Conservation (phyloP, 768 basidiomycete species). For the Lepiota brunneoincarnata region DNA sequence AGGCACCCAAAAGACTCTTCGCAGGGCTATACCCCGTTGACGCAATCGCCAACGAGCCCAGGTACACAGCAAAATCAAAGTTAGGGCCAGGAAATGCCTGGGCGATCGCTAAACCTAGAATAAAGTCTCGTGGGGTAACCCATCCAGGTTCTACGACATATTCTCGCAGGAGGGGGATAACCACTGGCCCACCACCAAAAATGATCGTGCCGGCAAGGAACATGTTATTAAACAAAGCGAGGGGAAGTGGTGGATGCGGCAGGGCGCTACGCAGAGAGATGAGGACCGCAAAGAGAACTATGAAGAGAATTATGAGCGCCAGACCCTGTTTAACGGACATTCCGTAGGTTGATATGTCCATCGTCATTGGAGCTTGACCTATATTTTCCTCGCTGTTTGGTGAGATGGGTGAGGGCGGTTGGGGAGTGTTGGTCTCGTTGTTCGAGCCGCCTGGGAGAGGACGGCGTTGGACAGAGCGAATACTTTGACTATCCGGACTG, state of each 20-base stretch:
- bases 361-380: slow-evolving; percentile 10
- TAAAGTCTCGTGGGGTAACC: slow-evolving; percentile 52
- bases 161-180: slow-evolving; percentile 48
- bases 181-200: slow-evolving; percentile 56
- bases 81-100: slow-evolving; percentile 53
- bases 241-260: slow-evolving; percentile 22
- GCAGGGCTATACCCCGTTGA: slow-evolving; percentile 10
- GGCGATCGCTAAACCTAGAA: slow-evolving; percentile 49
- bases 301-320: slow-evolving; percentile 23
- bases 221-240: slow-evolving; percentile 43
- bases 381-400: background rate
- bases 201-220: slow-evolving; percentile 47
- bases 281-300: slow-evolving; percentile 24
- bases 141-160: slow-evolving; percentile 51
- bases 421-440: background rate
- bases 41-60: slow-evolving; percentile 41
- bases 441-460: background rate
- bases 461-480: slow-evolving; percentile 1
- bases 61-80: slow-evolving; percentile 53
- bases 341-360: slow-evolving; percentile 21
- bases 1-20: slow-evolving; percentile 36
- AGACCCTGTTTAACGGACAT: slow-evolving; percentile 25
- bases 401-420: slow-evolving; percentile 7
- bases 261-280: slow-evolving; percentile 27
- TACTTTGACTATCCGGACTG: slow-evolving; percentile 9